Evolutionary conservation across 805 yeast genomes (phyloP), one percentile per base, ranked within the genome.

Genomic region (Saturnispora quitensis): DNA sequence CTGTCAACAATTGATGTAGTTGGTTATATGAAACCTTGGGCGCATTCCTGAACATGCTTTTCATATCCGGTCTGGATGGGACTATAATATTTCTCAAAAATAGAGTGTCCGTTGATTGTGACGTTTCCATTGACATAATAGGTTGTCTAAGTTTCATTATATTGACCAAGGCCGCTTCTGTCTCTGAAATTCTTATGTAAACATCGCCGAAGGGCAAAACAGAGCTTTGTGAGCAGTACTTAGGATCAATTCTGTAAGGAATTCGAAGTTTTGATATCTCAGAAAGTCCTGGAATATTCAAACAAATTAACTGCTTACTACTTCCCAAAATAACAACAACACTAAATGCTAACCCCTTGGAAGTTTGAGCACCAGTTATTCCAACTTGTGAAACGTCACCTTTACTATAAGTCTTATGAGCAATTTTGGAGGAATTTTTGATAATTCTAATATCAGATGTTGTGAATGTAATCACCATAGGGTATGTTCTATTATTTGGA

Each of bases 1-100:
- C 97, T 5, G 86, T 87, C 38, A 91, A 73, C 43, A 88, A 62
- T 12, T 61, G 50, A 53, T 85, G 83, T 49, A 93, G 71, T 55
- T 87, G 95, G 1, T 75, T 73, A 22, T 76, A 65, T 2, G 81
- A 70, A n/a, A 84, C 75, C 55, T 75, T 73, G 18, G 80, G 79
- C 0, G 84, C 61, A 3, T 97, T 97, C 57, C 84, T 80, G 6
- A 93, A 87, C 93, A 97, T 86, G 65, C 84, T 91, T 43, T 86
- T 71, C 6, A 87, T 80, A 4, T 79, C 74, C 2, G 99, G 99
- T 46, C 98, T 74, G 33, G 80, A 77, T 2, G 96, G 95, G 20
- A 84, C 76, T 5, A 76, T 69, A 44, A 85, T 73, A 55, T 80
- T 77, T 25, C 79, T 84, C 60, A 86, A 84, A 68, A 84, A 90